Evolutionary conservation across 371 early-diverging fungal genomes (phyloP).

Genomic region (Gilbertella persicaria): DNA sequence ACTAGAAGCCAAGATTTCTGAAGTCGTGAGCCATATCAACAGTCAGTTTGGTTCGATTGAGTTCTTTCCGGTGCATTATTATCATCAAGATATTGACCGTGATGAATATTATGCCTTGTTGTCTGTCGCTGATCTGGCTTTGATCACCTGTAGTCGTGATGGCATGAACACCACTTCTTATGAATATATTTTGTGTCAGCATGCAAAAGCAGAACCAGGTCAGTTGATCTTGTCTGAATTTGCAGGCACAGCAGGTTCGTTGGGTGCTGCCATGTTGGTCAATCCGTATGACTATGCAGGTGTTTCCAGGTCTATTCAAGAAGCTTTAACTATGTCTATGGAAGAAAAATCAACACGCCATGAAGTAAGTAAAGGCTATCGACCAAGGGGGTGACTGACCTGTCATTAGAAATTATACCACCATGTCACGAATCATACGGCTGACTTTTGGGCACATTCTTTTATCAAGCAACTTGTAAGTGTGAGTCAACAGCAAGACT

Average conservation of each 20-base stretch:
- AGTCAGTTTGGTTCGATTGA: constrained; percentile 93
- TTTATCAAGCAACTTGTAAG: constrained; percentile 68
- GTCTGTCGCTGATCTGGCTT: constrained; percentile 91
- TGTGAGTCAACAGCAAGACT: constrained; percentile 37
- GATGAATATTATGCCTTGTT: constrained; percentile 97
- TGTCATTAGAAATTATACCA: constrained; percentile 69
- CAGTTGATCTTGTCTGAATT: constrained; percentile 97
- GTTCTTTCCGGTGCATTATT: constrained; percentile 93
- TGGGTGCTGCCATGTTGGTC: constrained; percentile 88
- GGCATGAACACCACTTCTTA: constrained; percentile 99
- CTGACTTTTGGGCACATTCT: constrained; percentile 87
- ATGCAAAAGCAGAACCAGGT: constrained; percentile 75
- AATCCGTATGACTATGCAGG: constrained; percentile 97
- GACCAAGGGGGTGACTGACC: background rate
- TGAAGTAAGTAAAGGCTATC: constrained; percentile 24
- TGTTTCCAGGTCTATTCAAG: constrained; percentile 87
- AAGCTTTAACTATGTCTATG: constrained; percentile 78
- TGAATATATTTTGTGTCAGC: constrained; percentile 97
- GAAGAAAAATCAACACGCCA: constrained; percentile 73
- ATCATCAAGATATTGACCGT: constrained; percentile 93
- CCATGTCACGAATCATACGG: constrained; percentile 85
- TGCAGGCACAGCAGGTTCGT: constrained; percentile 94
- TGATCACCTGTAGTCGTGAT: constrained; percentile 97
- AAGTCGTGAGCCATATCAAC: constrained; percentile 93
- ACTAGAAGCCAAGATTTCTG: constrained; percentile 86